Evolutionary conservation across 2,329 filamentous ascomycete genomes (phyloP).

Genomic region (Alternaria sp.): DNA sequence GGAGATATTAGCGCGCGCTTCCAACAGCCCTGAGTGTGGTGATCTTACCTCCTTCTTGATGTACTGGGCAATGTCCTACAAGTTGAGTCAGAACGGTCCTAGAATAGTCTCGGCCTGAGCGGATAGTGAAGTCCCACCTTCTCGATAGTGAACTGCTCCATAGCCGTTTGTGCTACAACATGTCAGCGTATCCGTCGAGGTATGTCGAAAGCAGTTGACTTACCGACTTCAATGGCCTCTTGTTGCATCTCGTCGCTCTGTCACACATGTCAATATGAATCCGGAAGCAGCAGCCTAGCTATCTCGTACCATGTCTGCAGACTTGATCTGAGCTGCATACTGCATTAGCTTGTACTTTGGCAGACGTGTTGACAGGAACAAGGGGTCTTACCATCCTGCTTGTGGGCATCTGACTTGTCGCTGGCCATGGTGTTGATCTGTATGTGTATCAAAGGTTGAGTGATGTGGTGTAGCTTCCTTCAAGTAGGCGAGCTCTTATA

Average conservation of each 20-base stretch:
- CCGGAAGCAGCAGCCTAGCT: neutral
- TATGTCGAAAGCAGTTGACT: conserved; percentile 42
- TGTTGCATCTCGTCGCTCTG: conserved; percentile 97
- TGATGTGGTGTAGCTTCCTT: neutral
- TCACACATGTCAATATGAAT: conserved; percentile 22
- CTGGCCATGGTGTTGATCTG: conserved; percentile 43
- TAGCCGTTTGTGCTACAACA: conserved; percentile 69
- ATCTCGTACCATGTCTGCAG: conserved; percentile 90
- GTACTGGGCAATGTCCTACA: conserved; percentile 91
- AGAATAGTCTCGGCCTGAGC: neutral
- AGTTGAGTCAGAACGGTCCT: conserved; percentile 6
- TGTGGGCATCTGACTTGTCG: conserved; percentile 69
- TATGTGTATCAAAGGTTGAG: neutral
- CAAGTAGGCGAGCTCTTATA: conserved; percentile 6
- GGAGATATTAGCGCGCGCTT: conserved; percentile 21
- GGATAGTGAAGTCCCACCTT: conserved; percentile 59
- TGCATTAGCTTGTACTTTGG: conserved; percentile 32
- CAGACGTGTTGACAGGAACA: conserved; percentile 14
- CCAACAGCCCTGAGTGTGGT: neutral
- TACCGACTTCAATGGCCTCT: conserved; percentile 95
- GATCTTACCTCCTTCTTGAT: conserved; percentile 83
- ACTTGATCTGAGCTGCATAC: conserved; percentile 87
- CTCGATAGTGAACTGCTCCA: conserved; percentile 74
- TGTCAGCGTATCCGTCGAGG: conserved; percentile 28
- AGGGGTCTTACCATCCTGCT: conserved; percentile 56